Evolutionary conservation across 116 monocot genomes (phyloP).

Genomic region (Papilionanthe hybrid): DNA sequence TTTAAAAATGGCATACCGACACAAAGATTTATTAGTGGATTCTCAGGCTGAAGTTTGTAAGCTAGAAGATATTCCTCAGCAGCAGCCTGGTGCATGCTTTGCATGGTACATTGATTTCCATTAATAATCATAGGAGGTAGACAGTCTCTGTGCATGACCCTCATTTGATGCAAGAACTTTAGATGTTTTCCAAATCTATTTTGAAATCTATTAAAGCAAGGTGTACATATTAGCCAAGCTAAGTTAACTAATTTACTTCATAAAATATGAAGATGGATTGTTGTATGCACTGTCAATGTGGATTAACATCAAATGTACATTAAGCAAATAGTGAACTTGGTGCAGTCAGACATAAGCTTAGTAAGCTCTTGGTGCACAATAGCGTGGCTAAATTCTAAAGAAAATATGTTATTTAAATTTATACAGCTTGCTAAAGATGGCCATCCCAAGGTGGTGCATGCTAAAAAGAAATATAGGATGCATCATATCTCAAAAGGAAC

Average conservation of each 20-base stretch:
- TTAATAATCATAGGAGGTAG: constrained; percentile 67
- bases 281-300: neutral
- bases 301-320: neutral
- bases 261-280: neutral
- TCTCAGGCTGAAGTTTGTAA: constrained; percentile 75
- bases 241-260: neutral
- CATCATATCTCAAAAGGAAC: no score
- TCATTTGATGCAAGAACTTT: constrained; percentile 55
- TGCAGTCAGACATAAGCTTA: neutral
- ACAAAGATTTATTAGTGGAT: constrained; percentile 83
- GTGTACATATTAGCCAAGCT: neutral
- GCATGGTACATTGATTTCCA: constrained; percentile 75
- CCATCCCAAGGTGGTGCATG: no score
- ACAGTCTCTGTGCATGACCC: constrained; percentile 37
- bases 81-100: constrained; percentile 84
- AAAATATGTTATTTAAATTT: no score
- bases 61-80: constrained; percentile 82
- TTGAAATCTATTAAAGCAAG: neutral
- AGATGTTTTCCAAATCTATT: constrained; percentile 15
- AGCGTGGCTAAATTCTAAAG: neutral
- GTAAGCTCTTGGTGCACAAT: neutral
- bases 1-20: constrained; percentile 40
- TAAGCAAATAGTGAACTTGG: neutral
- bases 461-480: no score
- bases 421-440: no score